Base-by-base conservation (phyloP, 345 rosid species). In the Leavenworthia alabamica region DNA sequence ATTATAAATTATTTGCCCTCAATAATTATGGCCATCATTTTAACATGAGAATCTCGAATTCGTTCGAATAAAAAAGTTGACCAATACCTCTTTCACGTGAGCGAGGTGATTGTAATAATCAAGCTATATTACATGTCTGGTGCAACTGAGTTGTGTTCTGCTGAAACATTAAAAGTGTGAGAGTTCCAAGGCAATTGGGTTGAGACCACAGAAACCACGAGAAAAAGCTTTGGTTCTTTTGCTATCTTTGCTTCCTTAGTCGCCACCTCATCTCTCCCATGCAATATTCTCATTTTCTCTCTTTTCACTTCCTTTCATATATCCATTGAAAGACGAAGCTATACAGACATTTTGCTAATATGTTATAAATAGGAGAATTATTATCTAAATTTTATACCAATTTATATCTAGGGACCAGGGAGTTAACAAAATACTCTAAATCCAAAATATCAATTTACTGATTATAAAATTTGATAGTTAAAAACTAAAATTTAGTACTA, bases 171-270 rank as follows among this genome's bases (percentile, higher is more conserved):
- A 56, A 26, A 55, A 71, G 23, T 44, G 75, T 64, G 75, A 63
- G 75, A 64, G 65, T 71, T 71, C 59, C 75, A 42, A 71, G 45
- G 75, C 75, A 71, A 56, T 49, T 60, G 73, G 70, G 75, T 29
- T 56, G 60, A 64, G 65, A 49, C 57, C 65, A 24, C 70, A 56
- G 63, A 63, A 63, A 47, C 75, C 63, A 61, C 33, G 44, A 53
- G 6, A 22, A 67, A 62, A 62, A 70, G 58, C 58, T 62, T 70
- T 56, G 57, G 58, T 62, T 70, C 74, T 62, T 62, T 70, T 55
- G 51, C 58, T 61, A 53, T 55, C 70, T 55, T 56, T 63, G 70
- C 74, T 70, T 71, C 60, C 9, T 71, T 63, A 64, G 2, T 64
- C 64, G 75, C 69, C 75, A 71, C 69, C 45, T 71, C 65, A 50